Base-by-base conservation (phyloP, 2,329 filamentous ascomycete species). In the Penicillium capsulatum region DNA sequence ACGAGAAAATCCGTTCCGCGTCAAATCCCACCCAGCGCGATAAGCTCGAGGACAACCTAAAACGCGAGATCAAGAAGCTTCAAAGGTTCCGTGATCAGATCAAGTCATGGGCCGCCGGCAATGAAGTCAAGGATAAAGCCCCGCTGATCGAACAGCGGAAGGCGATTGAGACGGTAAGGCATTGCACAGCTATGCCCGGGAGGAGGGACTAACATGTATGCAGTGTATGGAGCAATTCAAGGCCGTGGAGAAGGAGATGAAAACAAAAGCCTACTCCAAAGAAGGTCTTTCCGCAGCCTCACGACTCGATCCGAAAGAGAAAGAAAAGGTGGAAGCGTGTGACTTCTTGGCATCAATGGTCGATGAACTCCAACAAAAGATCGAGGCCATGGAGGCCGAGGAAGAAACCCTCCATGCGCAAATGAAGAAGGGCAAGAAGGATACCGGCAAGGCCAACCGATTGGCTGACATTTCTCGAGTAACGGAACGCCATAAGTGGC, bases 171-270 rank as follows among this genome's bases (percentile, higher is more conserved):
- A 95, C 90, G 73, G 91, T 97, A 54, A 5, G 41, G 65, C 9
- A 38, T 31, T 40, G 36, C n/a, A 29, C 13, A n/a, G 19, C n/a
- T 22, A n/a, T 4, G 22, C 10, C 10, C 17, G 11, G 17, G 20
- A 9, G 30, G 33, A 17, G 24, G 31, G 41, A 48, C 61, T 64
- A 63, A 66, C 50, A 17, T 31, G 38, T 36, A 34, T 38, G 38
- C 51, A 71, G 64, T 70, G 66, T 70, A 98, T 98, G 92, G 92
- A 98, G 71, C 89, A 88, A 60, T 98, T 98, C 79, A 98, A 98
- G 73, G 91, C 90, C n/a, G 92, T 98, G 37, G 92, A 98, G 69
- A 98, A 98, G 75, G 92, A 95, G 60, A 97, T 98, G 92, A 98
- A 98, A 76, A 98, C 92, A 41, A 98, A 98, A 69, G 92, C 92